Conservation (phyloP, 139 green algal species). For the Chlorella sorokiniana region DNA sequence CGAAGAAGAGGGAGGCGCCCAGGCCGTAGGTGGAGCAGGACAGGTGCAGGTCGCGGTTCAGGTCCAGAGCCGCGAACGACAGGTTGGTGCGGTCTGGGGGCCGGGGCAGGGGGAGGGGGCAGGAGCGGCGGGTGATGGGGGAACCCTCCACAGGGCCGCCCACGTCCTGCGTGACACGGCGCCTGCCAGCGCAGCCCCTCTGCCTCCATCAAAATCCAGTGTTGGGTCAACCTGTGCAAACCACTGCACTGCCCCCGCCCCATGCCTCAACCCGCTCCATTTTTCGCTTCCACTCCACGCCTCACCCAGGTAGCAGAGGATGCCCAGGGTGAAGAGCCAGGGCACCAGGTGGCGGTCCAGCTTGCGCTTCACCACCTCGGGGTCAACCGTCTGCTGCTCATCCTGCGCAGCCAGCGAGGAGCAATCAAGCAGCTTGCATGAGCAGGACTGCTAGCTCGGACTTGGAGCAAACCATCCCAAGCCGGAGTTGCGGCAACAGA, state of each 20-base stretch:
- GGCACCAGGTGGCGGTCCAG: conserved; percentile 48
- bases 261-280: no score
- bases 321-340: conserved; percentile 46
- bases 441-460: background rate
- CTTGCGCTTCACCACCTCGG: conserved; percentile 41
- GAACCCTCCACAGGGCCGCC: background rate
- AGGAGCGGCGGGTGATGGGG: conserved; percentile 35
- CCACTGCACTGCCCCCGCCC: no score
- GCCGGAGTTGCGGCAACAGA: no score
- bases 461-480: no score
- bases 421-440: background rate
- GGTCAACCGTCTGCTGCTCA: conserved; percentile 1
- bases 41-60: conserved; percentile 68
- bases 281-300: no score
- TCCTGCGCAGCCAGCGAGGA: background rate
- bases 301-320: conserved; percentile 67
- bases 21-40: conserved; percentile 70
- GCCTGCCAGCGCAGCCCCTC: no score
- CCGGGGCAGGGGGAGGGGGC: conserved; percentile 45
- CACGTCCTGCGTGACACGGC: no score
- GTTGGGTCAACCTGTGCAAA: no score
- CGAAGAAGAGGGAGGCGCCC: conserved; percentile 80
- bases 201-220: no score
- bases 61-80: conserved; percentile 71
- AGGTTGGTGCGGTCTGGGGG: conserved; percentile 80